A percentile compares a stretch with the other conserved stretches of the same genome.
Evolutionary conservation across 192 early-diverging fungal species (phyloP).

Genomic region (Linnemannia zychae): DNA sequence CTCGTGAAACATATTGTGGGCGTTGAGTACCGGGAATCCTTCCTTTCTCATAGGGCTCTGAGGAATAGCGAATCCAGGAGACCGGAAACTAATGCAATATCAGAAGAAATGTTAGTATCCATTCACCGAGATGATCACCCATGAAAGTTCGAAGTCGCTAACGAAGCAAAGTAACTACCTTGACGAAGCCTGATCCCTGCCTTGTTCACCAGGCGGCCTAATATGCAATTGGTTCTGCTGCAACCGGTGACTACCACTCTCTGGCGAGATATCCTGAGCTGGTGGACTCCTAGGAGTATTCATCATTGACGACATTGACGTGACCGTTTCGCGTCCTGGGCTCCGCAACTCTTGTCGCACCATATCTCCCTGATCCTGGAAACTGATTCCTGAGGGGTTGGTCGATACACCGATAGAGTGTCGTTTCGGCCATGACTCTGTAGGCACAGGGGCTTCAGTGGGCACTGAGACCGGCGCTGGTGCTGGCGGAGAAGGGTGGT

Average conservation of each 20-base stretch:
- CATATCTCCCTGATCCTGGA: slow-evolving; percentile 39
- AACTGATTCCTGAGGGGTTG: slow-evolving; percentile 29
- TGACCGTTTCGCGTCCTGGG: slow-evolving; percentile 14
- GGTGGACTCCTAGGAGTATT: neutral
- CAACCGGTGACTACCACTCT: neutral
- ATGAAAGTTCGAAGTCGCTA: neutral
- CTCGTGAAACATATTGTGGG: slow-evolving; percentile 60
- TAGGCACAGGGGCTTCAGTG: neutral
- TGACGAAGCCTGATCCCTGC: slow-evolving; percentile 13
- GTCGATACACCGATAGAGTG: slow-evolving; percentile 33
- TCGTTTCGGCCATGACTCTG: slow-evolving; percentile 14
- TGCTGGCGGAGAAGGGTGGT: neutral
- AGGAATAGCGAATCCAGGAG: slow-evolving; percentile 35
- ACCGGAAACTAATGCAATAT: slow-evolving; percentile 8
- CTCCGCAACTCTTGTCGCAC: slow-evolving; percentile 41
- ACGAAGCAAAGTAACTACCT: neutral
- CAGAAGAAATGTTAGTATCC: neutral
- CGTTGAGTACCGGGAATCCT: slow-evolving; percentile 35
- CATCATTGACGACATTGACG: too few relatives aligned
- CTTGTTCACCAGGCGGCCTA: neutral
- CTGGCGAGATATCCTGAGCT: neutral
- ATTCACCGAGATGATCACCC: neutral
- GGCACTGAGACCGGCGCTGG: neutral
- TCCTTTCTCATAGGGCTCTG: slow-evolving; percentile 35
- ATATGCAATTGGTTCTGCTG: slow-evolving; percentile 11